Evolutionary conservation across 2,329 filamentous ascomycete genomes (phyloP).

Genomic region (Epichloe gansuensis): DNA sequence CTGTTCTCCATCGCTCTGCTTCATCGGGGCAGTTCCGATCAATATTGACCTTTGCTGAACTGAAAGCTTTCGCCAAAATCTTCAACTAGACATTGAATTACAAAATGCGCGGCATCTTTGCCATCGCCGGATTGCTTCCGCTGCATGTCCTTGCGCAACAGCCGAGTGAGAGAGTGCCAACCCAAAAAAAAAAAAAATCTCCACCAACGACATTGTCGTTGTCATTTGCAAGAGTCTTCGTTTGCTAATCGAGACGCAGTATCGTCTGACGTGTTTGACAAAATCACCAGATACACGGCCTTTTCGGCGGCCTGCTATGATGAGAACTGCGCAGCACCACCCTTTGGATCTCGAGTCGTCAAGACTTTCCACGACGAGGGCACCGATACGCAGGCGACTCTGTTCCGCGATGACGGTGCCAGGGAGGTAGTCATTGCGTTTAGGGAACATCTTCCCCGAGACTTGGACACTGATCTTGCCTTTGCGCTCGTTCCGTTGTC

Average conservation of each 20-base stretch:
- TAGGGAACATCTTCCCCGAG: neutral
- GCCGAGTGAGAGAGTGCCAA: neutral
- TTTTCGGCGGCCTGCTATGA: neutral
- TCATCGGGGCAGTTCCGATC: too few relatives aligned
- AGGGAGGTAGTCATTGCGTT: constrained; percentile 3
- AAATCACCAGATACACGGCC: neutral
- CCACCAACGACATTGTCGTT: too few relatives aligned
- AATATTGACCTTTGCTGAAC: too few relatives aligned
- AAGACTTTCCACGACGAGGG: neutral
- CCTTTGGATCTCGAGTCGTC: neutral
- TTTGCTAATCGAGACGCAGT: neutral
- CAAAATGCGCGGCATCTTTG: neutral
- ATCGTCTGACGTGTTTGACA: constrained; percentile 1
- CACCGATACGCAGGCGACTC: constrained; percentile 1
- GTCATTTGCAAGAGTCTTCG: neutral
- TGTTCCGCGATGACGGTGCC: constrained; percentile 1
- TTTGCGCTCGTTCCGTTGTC: constrained; percentile 1
- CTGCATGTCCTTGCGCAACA: neutral
- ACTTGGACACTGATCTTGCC: neutral
- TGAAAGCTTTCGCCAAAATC: too few relatives aligned
- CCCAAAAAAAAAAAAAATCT: too few relatives aligned
- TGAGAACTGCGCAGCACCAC: neutral
- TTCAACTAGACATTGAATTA: neutral
- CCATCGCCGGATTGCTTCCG: neutral
- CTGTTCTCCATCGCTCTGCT: too few relatives aligned